Percentiles rank a stretch among this genome's conserved stretches.
These are phyloP conservation scores for Leishmania amazonensis DNA, from an alignment of 208 protist species.

Conservation along the genomic window DNA sequence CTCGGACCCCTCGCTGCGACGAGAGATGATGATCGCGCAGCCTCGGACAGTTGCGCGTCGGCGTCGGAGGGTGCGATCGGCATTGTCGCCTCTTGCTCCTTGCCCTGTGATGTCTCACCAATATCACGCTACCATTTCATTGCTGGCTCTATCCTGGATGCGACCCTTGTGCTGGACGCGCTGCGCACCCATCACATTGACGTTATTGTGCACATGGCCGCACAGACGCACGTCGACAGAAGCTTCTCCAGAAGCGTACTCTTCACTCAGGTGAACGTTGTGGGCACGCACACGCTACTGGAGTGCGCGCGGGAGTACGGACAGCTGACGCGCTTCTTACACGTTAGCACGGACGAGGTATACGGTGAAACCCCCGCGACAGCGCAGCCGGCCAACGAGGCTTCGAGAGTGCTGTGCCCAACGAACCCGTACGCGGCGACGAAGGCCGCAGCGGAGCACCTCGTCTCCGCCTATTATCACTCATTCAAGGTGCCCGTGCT, in stretches of 20 bases:
- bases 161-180: constrained; percentile 67
- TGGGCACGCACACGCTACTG: constrained; percentile 94
- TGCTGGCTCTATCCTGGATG: constrained; percentile 72
- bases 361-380: constrained; percentile 84
- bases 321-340: constrained; percentile 92
- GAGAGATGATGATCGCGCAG: neutral
- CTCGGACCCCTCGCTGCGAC: constrained; percentile 4
- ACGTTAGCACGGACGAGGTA: constrained; percentile 97
- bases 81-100: neutral
- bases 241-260: constrained; percentile 93
- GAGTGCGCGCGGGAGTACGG: constrained; percentile 70
- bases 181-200: constrained; percentile 83
- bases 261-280: constrained; percentile 94
- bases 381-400: constrained; percentile 19
- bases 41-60: neutral
- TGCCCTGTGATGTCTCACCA: neutral
- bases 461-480: constrained; percentile 81
- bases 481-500: constrained; percentile 94
- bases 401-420: constrained; percentile 79
- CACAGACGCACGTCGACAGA: constrained; percentile 94
- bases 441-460: constrained; percentile 85
- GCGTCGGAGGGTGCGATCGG: constrained; percentile 43
- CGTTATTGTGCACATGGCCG: constrained; percentile 95
- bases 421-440: constrained; percentile 96
- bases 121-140: constrained; percentile 82